Evolutionary conservation across 2,329 filamentous ascomycete species (phyloP).

Genomic region (Chaetothyriales sp.): DNA sequence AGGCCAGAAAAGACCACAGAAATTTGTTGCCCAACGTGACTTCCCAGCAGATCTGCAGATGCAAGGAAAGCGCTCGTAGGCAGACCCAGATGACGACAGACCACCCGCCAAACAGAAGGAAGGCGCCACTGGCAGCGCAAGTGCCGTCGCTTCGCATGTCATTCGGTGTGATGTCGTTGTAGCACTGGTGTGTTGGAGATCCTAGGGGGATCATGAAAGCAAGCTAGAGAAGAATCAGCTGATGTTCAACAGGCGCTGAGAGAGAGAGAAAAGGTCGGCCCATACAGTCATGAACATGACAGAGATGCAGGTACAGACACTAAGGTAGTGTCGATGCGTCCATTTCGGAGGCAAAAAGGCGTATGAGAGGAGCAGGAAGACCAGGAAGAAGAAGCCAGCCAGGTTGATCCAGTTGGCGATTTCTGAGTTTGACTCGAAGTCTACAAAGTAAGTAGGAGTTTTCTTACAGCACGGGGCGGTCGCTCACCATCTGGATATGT

Average conservation of each 20-base stretch:
- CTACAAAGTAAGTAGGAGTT: conserved; percentile 19
- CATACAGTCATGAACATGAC: conserved; percentile 67
- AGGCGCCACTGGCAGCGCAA: conserved; percentile 76
- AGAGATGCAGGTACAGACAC: conserved; percentile 65
- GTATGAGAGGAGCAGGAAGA: conserved; percentile 70
- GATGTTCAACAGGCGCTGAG: neutral
- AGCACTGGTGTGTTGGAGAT: conserved; percentile 64
- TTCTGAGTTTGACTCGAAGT: conserved; percentile 41
- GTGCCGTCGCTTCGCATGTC: conserved; percentile 70
- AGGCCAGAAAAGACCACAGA: conserved; percentile 66
- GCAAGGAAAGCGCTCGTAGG: conserved; percentile 74
- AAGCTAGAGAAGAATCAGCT: conserved; percentile 38
- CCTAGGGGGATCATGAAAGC: conserved; percentile 82
- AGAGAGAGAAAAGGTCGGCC: conserved; percentile 20
- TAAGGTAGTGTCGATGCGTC: conserved; percentile 85
- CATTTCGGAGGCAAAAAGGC: conserved; percentile 67
- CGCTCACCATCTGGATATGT: conserved; percentile 42
- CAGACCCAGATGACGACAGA: conserved; percentile 80
- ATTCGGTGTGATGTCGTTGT: conserved; percentile 79
- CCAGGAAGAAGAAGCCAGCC: conserved; percentile 52
- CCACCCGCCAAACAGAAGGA: conserved; percentile 76
- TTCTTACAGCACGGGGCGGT: neutral
- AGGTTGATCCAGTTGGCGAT: conserved; percentile 75
- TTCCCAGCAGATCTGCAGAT: conserved; percentile 97
- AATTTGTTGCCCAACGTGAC: conserved; percentile 74